Evolutionary conservation across 768 basidiomycete species (phyloP).

Genomic region (Phanerochaete carnosa): DNA sequence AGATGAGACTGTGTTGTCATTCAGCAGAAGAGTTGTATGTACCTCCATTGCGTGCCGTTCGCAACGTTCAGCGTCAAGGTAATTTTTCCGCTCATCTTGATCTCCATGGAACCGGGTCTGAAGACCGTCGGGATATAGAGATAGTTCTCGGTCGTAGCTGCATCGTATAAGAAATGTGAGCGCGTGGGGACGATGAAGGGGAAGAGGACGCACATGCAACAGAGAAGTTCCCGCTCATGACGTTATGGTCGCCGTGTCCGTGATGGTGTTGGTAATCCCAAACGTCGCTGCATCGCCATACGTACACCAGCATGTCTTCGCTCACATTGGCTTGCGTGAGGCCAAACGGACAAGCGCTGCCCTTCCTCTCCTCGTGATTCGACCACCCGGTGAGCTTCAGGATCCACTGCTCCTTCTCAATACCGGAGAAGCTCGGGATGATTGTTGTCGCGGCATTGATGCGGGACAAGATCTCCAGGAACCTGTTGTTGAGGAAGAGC

Average conservation of each 20-base stretch:
- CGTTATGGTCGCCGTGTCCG: constrained; percentile 9
- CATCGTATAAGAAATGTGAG: not conserved
- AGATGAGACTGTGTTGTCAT: not conserved
- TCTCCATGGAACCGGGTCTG: constrained; percentile 20
- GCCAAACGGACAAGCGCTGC: not conserved
- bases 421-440: constrained; percentile 15
- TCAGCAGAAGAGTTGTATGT: not conserved
- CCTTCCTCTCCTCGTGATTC: not conserved
- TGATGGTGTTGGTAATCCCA: constrained; percentile 16
- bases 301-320: constrained; percentile 11
- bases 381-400: constrained; percentile 1
- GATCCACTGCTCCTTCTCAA: constrained; percentile 12
- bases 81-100: constrained; percentile 23
- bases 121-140: constrained; percentile 24
- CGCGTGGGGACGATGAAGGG: not conserved
- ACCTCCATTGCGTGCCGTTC: constrained; percentile 13
- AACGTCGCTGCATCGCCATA: constrained; percentile 20
- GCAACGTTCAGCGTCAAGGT: constrained; percentile 16
- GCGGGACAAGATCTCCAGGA: constrained; percentile 17
- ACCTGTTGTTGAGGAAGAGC: constrained; percentile 17
- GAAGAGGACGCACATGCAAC: not conserved
- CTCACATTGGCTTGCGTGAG: not conserved
- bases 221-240: constrained; percentile 2
- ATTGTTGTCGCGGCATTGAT: constrained; percentile 26
- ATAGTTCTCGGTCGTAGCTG: constrained; percentile 21